Conservation (phyloP, 2,329 filamentous ascomycete species). For the Huntiella decipiens region DNA sequence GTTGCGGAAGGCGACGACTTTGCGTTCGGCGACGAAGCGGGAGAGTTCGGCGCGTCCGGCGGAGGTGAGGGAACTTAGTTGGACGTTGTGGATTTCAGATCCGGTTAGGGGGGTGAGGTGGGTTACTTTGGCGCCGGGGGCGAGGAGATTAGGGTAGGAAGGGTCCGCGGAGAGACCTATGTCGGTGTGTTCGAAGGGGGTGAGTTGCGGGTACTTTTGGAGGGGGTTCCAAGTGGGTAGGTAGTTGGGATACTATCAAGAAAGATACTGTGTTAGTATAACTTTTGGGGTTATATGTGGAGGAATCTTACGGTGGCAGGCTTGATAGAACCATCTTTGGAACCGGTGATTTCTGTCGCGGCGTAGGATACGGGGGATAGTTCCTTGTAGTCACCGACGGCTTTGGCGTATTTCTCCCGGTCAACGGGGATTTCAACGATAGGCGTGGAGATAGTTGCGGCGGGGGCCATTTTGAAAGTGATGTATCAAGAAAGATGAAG, state of each 20-base stretch:
- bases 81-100: slow-evolving; percentile 50
- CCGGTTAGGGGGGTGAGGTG: slow-evolving; percentile 58
- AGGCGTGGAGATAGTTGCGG: slow-evolving; percentile 5
- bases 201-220: slow-evolving; percentile 44
- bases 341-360: slow-evolving; percentile 9
- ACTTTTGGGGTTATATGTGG: neutral
- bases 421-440: neutral
- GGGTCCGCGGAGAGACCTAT: slow-evolving; percentile 59
- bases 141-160: slow-evolving; percentile 48
- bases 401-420: slow-evolving; percentile 7
- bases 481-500: neutral
- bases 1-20: slow-evolving; percentile 59
- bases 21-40: slow-evolving; percentile 54
- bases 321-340: slow-evolving; percentile 5
- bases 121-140: slow-evolving; percentile 28
- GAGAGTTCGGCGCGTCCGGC: slow-evolving; percentile 62
- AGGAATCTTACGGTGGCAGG: slow-evolving; percentile 6
- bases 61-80: slow-evolving; percentile 47
- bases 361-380: slow-evolving; percentile 7
- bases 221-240: slow-evolving; percentile 51
- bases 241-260: slow-evolving; percentile 46
- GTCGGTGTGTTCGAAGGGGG: slow-evolving; percentile 54
- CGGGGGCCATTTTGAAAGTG: slow-evolving; percentile 6
- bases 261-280: neutral
- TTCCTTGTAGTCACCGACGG: slow-evolving; percentile 11